Conservation (phyloP, 192 early-diverging fungal species). For the Jimgerdemannia flammicorona region DNA sequence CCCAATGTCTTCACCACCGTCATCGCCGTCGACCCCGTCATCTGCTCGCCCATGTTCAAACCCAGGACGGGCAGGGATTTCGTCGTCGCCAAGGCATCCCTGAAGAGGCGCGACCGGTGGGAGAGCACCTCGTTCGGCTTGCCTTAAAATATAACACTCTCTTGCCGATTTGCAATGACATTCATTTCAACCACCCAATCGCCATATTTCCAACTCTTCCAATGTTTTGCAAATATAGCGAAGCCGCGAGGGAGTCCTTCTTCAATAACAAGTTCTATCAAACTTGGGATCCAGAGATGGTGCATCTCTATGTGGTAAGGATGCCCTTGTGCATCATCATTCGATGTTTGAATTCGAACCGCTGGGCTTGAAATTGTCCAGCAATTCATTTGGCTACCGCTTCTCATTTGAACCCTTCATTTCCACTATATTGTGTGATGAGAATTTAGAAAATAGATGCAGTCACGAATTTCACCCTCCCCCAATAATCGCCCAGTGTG, state of each 20-base stretch:
- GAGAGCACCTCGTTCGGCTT: not conserved
- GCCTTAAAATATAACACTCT: not conserved
- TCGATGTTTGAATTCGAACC: too few species aligned
- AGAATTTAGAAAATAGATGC: not conserved
- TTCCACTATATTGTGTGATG: too few species aligned
- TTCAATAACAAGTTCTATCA: constrained; percentile 30
- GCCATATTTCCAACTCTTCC: not conserved
- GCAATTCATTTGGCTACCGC: not conserved
- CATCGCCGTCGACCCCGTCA: constrained; percentile 28
- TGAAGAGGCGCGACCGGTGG: constrained; percentile 47
- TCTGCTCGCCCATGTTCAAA: constrained; percentile 10
- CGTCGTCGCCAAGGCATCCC: constrained; percentile 1
- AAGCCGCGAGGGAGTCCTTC: constrained; percentile 17
- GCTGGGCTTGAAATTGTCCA: not conserved
- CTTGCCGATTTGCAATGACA: not conserved
- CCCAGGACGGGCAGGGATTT: not conserved
- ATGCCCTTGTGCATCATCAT: not conserved
- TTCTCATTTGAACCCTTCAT: not conserved
- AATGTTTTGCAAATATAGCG: constrained; percentile 11
- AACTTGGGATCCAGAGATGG: constrained; percentile 41
- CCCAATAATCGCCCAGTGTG: not conserved
- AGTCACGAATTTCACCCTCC: not conserved
- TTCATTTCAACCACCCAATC: not conserved
- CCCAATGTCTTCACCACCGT: constrained; percentile 33
- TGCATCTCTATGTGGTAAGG: constrained; percentile 51